Evolutionary conservation across 495 filamentous ascomycete genomes (phyloP).

Genomic region (Bryoglossum gracile): DNA sequence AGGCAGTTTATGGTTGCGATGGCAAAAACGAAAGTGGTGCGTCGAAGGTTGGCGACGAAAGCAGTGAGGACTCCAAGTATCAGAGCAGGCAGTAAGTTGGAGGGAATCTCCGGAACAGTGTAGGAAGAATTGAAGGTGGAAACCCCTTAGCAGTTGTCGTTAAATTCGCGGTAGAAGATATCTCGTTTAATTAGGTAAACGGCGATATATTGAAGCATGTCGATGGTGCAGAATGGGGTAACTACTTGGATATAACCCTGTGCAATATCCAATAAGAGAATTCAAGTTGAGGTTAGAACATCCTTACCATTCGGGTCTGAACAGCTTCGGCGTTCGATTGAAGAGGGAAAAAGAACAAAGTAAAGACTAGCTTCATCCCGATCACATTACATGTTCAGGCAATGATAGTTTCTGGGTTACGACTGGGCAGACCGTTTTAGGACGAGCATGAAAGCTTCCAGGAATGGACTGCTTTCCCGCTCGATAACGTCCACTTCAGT

Average conservation of each 20-base stretch:
- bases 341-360: not conserved
- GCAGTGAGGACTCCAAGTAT: not conserved
- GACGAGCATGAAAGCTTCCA: not conserved
- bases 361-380: not conserved
- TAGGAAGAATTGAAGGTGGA: not conserved
- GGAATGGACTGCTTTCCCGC: not conserved
- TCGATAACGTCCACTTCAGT: not conserved
- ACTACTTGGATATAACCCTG: not conserved
- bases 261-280: not conserved
- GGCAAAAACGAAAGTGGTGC: not conserved
- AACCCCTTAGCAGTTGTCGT: not conserved
- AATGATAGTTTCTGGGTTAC: slow-evolving; percentile 1
- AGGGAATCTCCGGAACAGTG: not conserved
- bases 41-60: not conserved
- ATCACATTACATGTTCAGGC: not conserved
- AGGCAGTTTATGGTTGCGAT: not conserved
- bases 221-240: not conserved
- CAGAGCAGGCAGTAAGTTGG: not conserved
- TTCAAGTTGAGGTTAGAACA: not conserved
- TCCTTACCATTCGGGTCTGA: slow-evolving; percentile 1
- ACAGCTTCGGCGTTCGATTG: slow-evolving; percentile 1
- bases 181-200: not conserved
- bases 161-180: slow-evolving; percentile 1
- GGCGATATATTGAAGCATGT: not conserved
- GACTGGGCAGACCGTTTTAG: not conserved